phyloP scores from a whole-genome alignment of 768 basidiomycete species.

The Mrakia blollopis region DNA sequence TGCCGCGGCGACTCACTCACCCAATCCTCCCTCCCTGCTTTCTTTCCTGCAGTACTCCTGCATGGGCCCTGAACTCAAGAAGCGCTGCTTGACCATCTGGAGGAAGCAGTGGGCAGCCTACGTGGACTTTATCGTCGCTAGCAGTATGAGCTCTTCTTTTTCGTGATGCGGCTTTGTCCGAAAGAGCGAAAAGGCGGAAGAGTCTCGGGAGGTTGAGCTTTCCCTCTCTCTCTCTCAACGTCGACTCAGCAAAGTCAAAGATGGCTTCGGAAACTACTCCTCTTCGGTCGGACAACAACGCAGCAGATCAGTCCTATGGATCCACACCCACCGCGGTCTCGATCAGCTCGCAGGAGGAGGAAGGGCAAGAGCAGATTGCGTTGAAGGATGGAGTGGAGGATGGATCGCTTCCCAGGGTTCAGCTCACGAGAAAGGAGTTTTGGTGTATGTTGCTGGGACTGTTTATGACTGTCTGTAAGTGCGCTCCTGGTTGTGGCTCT shows the following conservation, averaged over 20 bases:
- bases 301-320: not conserved
- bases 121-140: slow-evolving; percentile 45
- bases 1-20: not conserved
- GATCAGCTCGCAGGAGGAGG: not conserved
- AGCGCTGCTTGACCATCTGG: slow-evolving; percentile 49
- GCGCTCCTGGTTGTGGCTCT: too few relatives aligned
- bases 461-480: slow-evolving; percentile 3
- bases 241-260: not conserved
- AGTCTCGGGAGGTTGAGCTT: not conserved
- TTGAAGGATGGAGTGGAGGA: not conserved
- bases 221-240: not conserved
- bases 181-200: not conserved
- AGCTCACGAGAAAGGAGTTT: not conserved
- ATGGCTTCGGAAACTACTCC: not conserved
- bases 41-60: slow-evolving; percentile 48
- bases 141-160: not conserved
- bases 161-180: not conserved
- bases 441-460: not conserved
- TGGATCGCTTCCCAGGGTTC: not conserved
- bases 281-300: not conserved
- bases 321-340: not conserved
- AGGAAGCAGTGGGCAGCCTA: slow-evolving; percentile 53
- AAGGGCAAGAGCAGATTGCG: too few relatives aligned
- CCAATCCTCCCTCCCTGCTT: not conserved
- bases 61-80: slow-evolving; percentile 52